These are phyloP conservation scores for Schizosaccharomyces octosporus DNA, from an alignment of 805 yeast species.

Conservation along the genomic window DNA sequence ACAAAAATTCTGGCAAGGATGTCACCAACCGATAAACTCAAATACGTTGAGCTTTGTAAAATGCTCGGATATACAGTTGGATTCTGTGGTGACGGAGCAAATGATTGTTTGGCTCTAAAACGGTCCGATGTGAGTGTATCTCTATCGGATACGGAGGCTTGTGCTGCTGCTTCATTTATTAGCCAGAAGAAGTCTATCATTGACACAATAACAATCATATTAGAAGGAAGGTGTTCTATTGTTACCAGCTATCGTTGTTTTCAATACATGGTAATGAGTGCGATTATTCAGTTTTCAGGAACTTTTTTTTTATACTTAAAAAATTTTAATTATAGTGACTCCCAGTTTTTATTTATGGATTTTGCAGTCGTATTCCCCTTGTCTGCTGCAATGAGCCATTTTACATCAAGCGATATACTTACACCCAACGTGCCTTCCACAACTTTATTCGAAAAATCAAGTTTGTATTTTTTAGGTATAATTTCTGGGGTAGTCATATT, in stretches of 20 bases:
- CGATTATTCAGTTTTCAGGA: conserved; percentile 83
- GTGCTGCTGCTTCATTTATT: conserved; percentile 96
- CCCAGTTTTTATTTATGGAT: conserved; percentile 86
- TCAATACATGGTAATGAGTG: conserved; percentile 90
- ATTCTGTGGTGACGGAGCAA: conserved; percentile 98
- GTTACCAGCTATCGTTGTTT: conserved; percentile 91
- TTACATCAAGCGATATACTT: conserved; percentile 42
- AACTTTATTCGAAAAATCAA: conserved; percentile 27
- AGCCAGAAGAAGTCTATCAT: conserved; percentile 72
- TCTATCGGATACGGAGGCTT: conserved; percentile 88
- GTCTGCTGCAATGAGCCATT: conserved; percentile 94
- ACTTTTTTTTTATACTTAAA: conserved; percentile 62
- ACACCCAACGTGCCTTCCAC: conserved; percentile 72
- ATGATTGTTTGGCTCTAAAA: conserved; percentile 92
- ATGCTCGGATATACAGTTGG: conserved; percentile 74
- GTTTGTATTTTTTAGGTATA: background rate
- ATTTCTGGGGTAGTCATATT: background rate
- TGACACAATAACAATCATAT: conserved; percentile 73
- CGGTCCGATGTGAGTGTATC: conserved; percentile 96
- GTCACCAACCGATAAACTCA: conserved; percentile 98
- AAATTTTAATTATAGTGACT: conserved; percentile 86
- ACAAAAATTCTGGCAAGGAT: conserved; percentile 74
- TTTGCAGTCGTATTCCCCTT: conserved; percentile 72
- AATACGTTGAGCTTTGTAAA: conserved; percentile 68
- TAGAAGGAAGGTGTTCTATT: conserved; percentile 82